phyloP scores from a whole-genome alignment of 495 filamentous ascomycete species.

The Aspergillus taichungensis region DNA sequence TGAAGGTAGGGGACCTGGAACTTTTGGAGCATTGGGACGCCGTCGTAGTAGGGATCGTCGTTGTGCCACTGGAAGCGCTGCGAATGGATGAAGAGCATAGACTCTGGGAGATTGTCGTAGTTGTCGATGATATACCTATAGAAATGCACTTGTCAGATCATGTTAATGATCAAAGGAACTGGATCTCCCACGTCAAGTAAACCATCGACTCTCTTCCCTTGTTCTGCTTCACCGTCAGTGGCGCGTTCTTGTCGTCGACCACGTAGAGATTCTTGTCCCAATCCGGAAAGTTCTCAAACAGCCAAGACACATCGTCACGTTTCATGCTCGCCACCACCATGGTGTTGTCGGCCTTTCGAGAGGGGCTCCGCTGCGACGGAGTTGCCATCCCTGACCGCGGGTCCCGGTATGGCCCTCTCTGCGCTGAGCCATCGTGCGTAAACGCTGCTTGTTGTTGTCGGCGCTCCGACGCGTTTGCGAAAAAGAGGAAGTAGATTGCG shows the following conservation, averaged over 20 bases:
- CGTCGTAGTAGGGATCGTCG: slow-evolving; percentile 42
- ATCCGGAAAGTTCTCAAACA: slow-evolving; percentile 39
- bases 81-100: slow-evolving; percentile 54
- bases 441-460: slow-evolving; percentile 10
- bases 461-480: slow-evolving; percentile 17
- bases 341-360: slow-evolving; percentile 25
- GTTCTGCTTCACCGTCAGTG: slow-evolving; percentile 40
- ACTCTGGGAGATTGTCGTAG: slow-evolving; percentile 50
- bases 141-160: not conserved
- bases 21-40: slow-evolving; percentile 40
- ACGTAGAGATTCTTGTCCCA: slow-evolving; percentile 46
- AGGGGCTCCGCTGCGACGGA: slow-evolving; percentile 13
- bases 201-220: slow-evolving; percentile 54
- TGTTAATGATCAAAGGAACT: slow-evolving; percentile 32
- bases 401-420: slow-evolving; percentile 10
- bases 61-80: slow-evolving; percentile 59
- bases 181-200: slow-evolving; percentile 47
- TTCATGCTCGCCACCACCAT: slow-evolving; percentile 49
- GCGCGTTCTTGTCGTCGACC: slow-evolving; percentile 37
- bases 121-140: slow-evolving; percentile 54
- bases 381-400: slow-evolving; percentile 18
- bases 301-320: slow-evolving; percentile 47
- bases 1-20: slow-evolving; percentile 48
- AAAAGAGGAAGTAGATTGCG: slow-evolving; percentile 34
- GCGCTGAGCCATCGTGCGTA: slow-evolving; percentile 15